Base-by-base conservation (phyloP, 257 asterid genomes). In the Nicotiana benthamiana region DNA sequence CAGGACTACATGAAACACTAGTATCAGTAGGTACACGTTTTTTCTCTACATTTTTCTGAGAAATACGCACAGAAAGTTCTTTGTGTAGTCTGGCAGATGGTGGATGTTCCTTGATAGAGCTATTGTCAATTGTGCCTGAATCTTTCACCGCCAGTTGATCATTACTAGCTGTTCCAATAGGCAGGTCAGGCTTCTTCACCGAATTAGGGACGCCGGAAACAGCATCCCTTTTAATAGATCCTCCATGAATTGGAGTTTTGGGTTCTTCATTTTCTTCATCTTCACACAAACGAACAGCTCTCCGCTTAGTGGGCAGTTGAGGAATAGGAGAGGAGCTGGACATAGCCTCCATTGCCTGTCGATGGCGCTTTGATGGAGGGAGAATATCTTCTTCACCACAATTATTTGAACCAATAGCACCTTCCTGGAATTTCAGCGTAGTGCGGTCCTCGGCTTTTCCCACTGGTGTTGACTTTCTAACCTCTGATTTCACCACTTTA, bases 201-300 rank as follows among this genome's bases (percentile, higher is more conserved):
- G 89, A 85, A 86, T 82, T 91, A 81, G 87, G 77, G 26, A 66
- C 77, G 3, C 81, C 85, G 54, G 90, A 85, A 78, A 74, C 77
- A 67, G 83, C 82, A 81, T 80, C 88, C 87, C 87, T 92, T 17
- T 80, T 89, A 17, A 88, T 80, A 83, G 86, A 80, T 81, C 97
- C 97, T 85, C 89, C 97, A 86, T 95, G 99, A 82, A 95, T 76
- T 17, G 99, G 99, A 83, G 99, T 95, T 89, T 91, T 95, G 77
- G 99, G 97, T 83, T 89, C 90, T 83, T 89, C 99, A 83, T 91
- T 97, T 75, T 86, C 92, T 3, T 90, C 93, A 18, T 90, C 96
- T 53, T 87, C 94, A 84, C 88, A 89, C 60, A 90, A 80, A 83
- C 97, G 97, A 82, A 95, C 97, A 83, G 99, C 99, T 87, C 97